Evolutionary conservation across 495 filamentous ascomycete genomes (phyloP), one percentile per base, ranked within the genome.

Genomic region (Podospora bellae-mahoneyi): DNA sequence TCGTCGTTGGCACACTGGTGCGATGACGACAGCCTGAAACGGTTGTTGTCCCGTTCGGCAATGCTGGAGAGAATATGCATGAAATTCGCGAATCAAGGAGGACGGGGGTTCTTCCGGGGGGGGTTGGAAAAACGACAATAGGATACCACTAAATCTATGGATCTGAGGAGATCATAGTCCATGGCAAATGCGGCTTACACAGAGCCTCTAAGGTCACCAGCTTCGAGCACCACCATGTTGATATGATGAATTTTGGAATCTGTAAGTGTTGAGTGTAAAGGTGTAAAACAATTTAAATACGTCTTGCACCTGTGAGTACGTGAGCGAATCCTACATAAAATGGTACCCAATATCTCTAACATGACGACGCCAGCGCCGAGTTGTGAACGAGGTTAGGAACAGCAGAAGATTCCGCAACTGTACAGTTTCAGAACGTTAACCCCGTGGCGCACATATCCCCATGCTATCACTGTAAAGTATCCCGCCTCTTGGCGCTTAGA

Each of bases 21-120:
- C 58, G 62, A 60, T 64, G 48, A 63, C 27, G 54, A 65, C 59
- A 19, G 1, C 39, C 67, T 69, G 70, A 67, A 72, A 72, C 66
- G 20, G n/a, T 9, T 64, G 60, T 55, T 55, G 34, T 58, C 34
- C 54, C 23, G 4, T 61, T 54, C 48, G 58, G 69, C n/a, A 44
- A 68, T 58, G 30, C 64, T 30, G 30, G 63, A 64, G 57, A 60
- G 4, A 9, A 5, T 32, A n/a, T 7, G 30, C 60, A 28, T 62
- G 16, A 18, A 62, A 4, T 18, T n/a, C 27, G 7, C 18, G 7
- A n/a, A 4, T 15, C 55, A 19, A 6, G 26, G n/a, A 18, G 6
- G n/a, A 62, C 56, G 56, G 19, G 30, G 1, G 34, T 48, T 63
- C 32, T 15, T 5, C 61, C 9, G 60, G 60, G 19, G 30, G 34